Percentiles rank a stretch among this genome's conserved stretches.
Conservation (phyloP, 2,329 filamentous ascomycete genomes). For the Eurotiales sp. region DNA sequence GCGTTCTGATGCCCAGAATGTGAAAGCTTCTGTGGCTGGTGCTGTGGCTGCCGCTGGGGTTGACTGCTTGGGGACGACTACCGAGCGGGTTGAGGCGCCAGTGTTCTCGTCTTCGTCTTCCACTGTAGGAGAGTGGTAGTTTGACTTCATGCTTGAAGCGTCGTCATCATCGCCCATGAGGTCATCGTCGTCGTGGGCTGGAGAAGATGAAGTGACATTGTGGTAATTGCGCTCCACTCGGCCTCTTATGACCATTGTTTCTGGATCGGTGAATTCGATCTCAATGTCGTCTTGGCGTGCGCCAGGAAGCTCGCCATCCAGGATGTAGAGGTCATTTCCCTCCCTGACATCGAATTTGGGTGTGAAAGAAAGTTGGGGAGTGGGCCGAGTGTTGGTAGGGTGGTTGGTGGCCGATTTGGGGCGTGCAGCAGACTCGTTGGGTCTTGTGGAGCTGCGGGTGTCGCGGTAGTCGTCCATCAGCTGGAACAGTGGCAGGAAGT, state of each 20-base stretch:
- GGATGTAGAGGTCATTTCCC: conserved; percentile 35
- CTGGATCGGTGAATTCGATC: conserved; percentile 45
- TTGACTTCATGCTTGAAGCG: conserved; percentile 19
- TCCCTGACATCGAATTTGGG: conserved; percentile 46
- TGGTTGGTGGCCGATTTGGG: neutral
- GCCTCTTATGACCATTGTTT: conserved; percentile 44
- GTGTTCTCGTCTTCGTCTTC: conserved; percentile 50
- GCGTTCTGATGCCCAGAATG: conserved; percentile 58
- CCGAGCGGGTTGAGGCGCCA: neutral
- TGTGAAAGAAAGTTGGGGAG: conserved; percentile 29
- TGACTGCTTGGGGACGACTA: neutral
- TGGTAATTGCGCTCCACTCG: conserved; percentile 32
- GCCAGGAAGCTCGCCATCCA: conserved; percentile 46
- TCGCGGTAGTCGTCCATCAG: conserved; percentile 40
- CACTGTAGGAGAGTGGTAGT: conserved; percentile 46
- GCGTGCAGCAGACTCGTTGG: conserved; percentile 1
- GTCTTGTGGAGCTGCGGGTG: conserved; percentile 20
- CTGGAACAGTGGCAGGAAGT: conserved; percentile 41
- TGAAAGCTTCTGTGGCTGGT: conserved; percentile 27
- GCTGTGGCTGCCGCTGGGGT: conserved; percentile 3
- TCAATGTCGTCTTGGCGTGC: conserved; percentile 41
- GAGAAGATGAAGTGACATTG: conserved; percentile 16
- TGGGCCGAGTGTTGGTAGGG: neutral
- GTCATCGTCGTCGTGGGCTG: neutral
- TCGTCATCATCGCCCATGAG: conserved; percentile 19